Conservation (phyloP, 805 yeast species). For the Candida succiphila region DNA sequence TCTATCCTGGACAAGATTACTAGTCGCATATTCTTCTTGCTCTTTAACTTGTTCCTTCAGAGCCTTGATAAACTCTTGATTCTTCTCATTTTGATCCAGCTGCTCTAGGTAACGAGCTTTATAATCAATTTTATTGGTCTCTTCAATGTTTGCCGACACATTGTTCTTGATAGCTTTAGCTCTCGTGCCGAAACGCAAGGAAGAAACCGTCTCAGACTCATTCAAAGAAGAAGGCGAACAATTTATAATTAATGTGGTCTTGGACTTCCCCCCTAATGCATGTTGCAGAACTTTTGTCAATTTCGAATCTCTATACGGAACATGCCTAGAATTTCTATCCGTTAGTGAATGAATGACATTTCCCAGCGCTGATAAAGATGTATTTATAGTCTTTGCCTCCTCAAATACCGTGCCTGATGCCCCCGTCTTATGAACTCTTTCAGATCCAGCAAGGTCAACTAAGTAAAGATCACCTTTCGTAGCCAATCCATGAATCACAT, state of each 20-base stretch:
- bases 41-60: conserved; percentile 1
- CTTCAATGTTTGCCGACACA: conserved; percentile 43
- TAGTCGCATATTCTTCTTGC: too few species aligned
- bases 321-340: conserved; percentile 52
- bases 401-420: conserved; percentile 67
- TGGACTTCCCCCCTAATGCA: conserved; percentile 73
- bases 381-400: conserved; percentile 79
- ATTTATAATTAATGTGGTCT: conserved; percentile 64
- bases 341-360: conserved; percentile 74
- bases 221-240: conserved; percentile 57
- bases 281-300: conserved; percentile 71
- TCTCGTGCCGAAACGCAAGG: conserved; percentile 65
- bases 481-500: conserved; percentile 40
- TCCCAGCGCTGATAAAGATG: conserved; percentile 69
- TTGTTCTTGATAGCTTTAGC: conserved; percentile 60
- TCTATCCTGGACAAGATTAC: too few species aligned
- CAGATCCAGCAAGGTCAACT: conserved; percentile 86
- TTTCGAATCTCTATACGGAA: conserved; percentile 73
- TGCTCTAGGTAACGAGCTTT: not conserved
- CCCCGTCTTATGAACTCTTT: conserved; percentile 68
- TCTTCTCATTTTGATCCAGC: conserved; percentile 8
- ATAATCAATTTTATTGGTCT: conserved; percentile 5
- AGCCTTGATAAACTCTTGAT: conserved; percentile 6
- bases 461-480: conserved; percentile 58
- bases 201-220: conserved; percentile 56